Percentiles rank a stretch among this genome's conserved stretches.
These are phyloP conservation scores for Clitocybe nebularis DNA, from an alignment of 1,284 basidiomycete species.

Conservation along the genomic window DNA sequence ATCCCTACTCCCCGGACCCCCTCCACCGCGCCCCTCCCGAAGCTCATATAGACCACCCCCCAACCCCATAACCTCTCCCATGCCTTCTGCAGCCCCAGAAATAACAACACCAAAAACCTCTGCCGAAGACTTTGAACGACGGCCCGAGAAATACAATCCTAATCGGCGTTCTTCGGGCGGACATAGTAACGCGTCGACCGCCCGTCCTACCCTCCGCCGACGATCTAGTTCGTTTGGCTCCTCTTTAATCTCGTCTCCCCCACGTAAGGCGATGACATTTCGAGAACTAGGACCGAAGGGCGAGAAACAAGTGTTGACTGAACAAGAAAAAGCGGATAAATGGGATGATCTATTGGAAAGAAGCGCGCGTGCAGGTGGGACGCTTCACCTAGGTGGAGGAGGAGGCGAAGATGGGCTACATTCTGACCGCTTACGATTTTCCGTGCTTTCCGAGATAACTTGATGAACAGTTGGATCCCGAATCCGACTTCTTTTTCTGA, in stretches of 20 bases:
- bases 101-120: too few relatives aligned
- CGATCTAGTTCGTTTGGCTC: constrained; percentile 18
- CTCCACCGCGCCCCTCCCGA: constrained; percentile 19
- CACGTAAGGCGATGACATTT: constrained; percentile 37
- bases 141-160: too few relatives aligned
- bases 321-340: constrained; percentile 63
- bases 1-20: constrained; percentile 6
- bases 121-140: too few relatives aligned
- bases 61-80: too few relatives aligned
- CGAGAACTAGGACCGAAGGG: constrained; percentile 42
- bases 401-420: constrained; percentile 16
- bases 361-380: constrained; percentile 66
- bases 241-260: constrained; percentile 12
- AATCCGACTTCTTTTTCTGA: too few relatives aligned
- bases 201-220: constrained; percentile 14
- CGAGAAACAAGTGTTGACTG: constrained; percentile 34
- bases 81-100: too few relatives aligned
- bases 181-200: constrained; percentile 17
- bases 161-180: constrained; percentile 19
- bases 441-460: constrained; percentile 7
- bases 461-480: too few relatives aligned
- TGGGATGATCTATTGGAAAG: constrained; percentile 65
- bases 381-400: constrained; percentile 45
- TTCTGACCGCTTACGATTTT: constrained; percentile 17
- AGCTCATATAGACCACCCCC: constrained; percentile 14